A percentile compares a stretch with the other conserved stretches of the same genome.
Conservation (phyloP, 2,329 filamentous ascomycete species). For the Arthrobotrys entomopaga region DNA sequence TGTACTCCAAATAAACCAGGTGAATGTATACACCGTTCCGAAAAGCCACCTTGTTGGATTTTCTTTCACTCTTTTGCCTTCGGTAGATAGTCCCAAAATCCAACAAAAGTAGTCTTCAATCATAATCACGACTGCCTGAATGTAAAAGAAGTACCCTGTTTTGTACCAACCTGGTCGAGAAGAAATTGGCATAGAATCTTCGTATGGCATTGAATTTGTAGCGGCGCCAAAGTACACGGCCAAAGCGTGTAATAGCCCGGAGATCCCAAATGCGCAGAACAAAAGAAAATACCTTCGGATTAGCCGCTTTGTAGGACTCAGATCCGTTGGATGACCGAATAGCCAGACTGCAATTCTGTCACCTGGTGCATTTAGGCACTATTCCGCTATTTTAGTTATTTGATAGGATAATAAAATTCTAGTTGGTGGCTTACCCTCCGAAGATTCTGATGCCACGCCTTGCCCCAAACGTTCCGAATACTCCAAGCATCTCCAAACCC, state of each 20-base stretch:
- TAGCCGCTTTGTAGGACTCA: no score
- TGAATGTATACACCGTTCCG: conserved; percentile 27
- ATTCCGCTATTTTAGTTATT: no score
- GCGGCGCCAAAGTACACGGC: conserved; percentile 22
- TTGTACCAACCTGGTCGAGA: conserved; percentile 27
- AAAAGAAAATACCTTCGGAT: no score
- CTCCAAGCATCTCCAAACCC: conserved; percentile 27
- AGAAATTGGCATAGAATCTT: conserved; percentile 14
- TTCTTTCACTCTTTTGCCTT: conserved; percentile 5
- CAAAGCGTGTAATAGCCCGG: conserved; percentile 30
- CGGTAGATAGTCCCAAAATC: conserved; percentile 13
- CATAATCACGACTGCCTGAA: conserved; percentile 21
- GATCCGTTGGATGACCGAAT: no score
- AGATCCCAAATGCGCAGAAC: conserved; percentile 14
- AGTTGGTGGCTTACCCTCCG: conserved; percentile 11
- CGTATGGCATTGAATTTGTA: conserved; percentile 16
- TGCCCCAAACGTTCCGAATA: conserved; percentile 36
- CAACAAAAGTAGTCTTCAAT: conserved; percentile 24
- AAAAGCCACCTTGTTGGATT: conserved; percentile 1
- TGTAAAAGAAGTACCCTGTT: conserved; percentile 27
- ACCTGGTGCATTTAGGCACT: no score
- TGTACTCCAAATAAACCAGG: conserved; percentile 29
- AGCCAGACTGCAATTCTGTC: no score
- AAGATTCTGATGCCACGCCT: conserved; percentile 32
- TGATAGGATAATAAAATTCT: conserved; percentile 2